phyloP scores from a whole-genome alignment of 148 eudicot species.

The Vaccinium macrocarpon region DNA sequence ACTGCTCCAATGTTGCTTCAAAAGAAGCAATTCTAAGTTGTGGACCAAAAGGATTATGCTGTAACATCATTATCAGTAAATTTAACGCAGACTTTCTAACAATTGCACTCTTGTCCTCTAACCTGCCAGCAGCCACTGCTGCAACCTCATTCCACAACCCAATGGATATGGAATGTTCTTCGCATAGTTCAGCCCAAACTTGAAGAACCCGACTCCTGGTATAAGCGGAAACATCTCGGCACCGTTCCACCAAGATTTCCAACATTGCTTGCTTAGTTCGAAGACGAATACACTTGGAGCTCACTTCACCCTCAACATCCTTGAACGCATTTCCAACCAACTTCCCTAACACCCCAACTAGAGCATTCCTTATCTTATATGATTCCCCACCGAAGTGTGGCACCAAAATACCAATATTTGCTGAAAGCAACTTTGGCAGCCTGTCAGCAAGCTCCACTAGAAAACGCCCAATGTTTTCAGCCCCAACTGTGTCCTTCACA shows the following conservation, averaged over 20 bases:
- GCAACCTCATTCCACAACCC: conserved; percentile 98
- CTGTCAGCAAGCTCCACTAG: conserved; percentile 86
- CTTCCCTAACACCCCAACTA: conserved; percentile 86
- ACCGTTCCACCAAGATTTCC: conserved; percentile 83
- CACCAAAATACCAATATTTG: conserved; percentile 78
- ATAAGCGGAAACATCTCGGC: conserved; percentile 95
- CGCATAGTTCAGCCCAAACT: conserved; percentile 93
- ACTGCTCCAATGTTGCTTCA: conserved; percentile 82
- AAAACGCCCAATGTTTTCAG: conserved; percentile 95
- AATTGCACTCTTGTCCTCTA: conserved; percentile 91
- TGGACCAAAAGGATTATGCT: conserved; percentile 97
- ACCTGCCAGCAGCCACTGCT: conserved; percentile 82
- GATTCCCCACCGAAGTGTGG: conserved; percentile 98
- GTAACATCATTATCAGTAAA: conserved; percentile 85
- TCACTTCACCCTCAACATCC: conserved; percentile 85
- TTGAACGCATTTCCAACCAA: conserved; percentile 81
- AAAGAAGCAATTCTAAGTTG: conserved; percentile 83
- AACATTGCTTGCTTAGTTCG: conserved; percentile 97
- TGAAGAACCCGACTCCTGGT: conserved; percentile 95
- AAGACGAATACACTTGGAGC: conserved; percentile 78
- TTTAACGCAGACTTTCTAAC: conserved; percentile 92
- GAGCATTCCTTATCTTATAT: conserved; percentile 94
- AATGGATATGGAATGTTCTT: conserved; percentile 84
- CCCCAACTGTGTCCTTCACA: conserved; percentile 76
- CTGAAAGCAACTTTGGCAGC: conserved; percentile 78